Conservation (phyloP, 257 asterid genomes). For the Misopates orontium region DNA sequence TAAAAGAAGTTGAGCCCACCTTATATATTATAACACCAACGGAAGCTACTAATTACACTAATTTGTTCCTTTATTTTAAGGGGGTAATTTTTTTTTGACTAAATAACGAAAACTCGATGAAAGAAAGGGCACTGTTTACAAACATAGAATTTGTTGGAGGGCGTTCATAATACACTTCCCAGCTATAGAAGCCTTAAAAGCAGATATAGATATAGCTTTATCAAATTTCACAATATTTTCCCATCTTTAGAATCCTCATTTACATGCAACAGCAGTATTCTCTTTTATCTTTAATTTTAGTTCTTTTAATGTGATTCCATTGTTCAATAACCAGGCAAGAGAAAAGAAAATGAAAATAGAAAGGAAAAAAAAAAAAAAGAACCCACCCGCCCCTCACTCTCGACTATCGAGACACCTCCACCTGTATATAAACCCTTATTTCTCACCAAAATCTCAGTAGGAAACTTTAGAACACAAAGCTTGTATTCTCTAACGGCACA, state of each 20-base stretch:
- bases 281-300: conserved; percentile 24
- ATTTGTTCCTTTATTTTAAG: too few species aligned
- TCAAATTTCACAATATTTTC: conserved; percentile 58
- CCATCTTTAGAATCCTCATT: conserved; percentile 41
- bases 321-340: conserved; percentile 43
- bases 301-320: conserved; percentile 38
- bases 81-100: too few species aligned
- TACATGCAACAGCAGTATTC: conserved; percentile 24
- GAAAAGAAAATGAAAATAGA: conserved; percentile 12
- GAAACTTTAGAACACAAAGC: background rate
- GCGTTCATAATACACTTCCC: conserved; percentile 43
- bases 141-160: conserved; percentile 46
- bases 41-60: too few species aligned
- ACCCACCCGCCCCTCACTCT: too few species aligned
- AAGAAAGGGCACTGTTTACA: conserved; percentile 32
- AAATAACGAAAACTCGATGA: too few species aligned
- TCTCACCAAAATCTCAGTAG: conserved; percentile 39
- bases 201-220: conserved; percentile 49
- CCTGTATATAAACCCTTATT: conserved; percentile 54
- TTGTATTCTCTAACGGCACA: conserved; percentile 1
- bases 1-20: too few species aligned
- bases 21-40: too few species aligned
- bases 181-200: conserved; percentile 59
- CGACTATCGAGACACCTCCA: conserved; percentile 45
- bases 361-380: conserved; percentile 26